Evolutionary conservation across 148 eudicot species (phyloP).

Genomic region (Rhododendron simsii): DNA sequence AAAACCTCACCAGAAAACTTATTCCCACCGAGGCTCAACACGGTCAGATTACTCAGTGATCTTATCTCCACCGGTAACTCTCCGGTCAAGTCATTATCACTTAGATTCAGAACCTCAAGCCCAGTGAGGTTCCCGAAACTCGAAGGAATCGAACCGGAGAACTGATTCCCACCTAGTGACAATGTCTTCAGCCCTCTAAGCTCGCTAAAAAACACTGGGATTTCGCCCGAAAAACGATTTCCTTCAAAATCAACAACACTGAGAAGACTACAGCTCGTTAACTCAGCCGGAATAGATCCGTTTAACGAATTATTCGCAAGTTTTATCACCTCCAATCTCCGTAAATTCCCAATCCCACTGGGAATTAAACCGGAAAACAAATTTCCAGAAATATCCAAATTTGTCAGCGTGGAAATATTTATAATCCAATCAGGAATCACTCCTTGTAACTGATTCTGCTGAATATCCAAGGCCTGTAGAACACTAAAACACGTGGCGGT

Average conservation of each 20-base stretch:
- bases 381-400: conserved; percentile 60
- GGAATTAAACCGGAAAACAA: conserved; percentile 43
- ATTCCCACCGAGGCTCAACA: conserved; percentile 53
- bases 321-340: conserved; percentile 45
- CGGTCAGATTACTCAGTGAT: conserved; percentile 45
- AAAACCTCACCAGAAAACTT: conserved; percentile 48
- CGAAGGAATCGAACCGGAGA: conserved; percentile 44
- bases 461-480: conserved; percentile 47
- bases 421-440: conserved; percentile 55
- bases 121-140: conserved; percentile 30
- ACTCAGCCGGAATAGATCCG: conserved; percentile 53
- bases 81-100: conserved; percentile 48
- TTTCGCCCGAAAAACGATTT: conserved; percentile 45
- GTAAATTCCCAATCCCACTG: conserved; percentile 35
- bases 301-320: conserved; percentile 65
- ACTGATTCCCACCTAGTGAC: conserved; percentile 53
- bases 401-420: conserved; percentile 32
- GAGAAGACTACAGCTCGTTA: conserved; percentile 32
- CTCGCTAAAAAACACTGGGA: conserved; percentile 47
- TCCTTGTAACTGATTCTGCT: conserved; percentile 47
- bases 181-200: conserved; percentile 41
- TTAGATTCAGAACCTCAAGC: conserved; percentile 41
- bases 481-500: conserved; percentile 29
- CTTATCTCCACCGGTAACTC: conserved; percentile 40
- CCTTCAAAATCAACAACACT: conserved; percentile 55